These are phyloP conservation scores for Tulasnella sp. DNA, from an alignment of 768 basidiomycete genomes.

Conservation along the genomic window DNA sequence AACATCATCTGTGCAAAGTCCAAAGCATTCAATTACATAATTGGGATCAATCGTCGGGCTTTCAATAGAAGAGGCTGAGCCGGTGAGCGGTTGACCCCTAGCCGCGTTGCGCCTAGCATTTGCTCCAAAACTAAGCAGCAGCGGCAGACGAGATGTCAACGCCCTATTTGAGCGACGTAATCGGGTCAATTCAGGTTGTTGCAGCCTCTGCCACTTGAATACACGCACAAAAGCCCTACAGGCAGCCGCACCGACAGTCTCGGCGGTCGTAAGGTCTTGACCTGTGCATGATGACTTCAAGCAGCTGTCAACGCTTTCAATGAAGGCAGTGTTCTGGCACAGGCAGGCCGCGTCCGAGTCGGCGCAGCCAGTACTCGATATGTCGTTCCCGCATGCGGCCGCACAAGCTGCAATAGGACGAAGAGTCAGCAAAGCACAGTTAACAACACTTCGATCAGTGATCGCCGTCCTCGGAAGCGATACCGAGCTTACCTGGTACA, in stretches of 20 bases:
- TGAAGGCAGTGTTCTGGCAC: background rate
- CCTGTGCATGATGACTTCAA: background rate
- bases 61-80: background rate
- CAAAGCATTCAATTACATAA: background rate
- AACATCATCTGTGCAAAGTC: background rate
- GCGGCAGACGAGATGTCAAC: background rate
- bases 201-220: background rate
- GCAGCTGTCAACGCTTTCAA: background rate
- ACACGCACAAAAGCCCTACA: background rate
- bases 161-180: background rate
- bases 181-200: background rate
- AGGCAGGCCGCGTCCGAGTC: constrained; percentile 32
- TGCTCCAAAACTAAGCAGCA: background rate
- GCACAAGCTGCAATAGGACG: constrained; percentile 7
- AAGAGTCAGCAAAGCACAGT: background rate
- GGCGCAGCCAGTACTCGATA: constrained; percentile 50
- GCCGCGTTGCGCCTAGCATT: background rate
- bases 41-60: background rate
- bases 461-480: background rate
- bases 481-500: background rate
- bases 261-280: background rate
- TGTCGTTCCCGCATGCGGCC: background rate
- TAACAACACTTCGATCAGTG: background rate
- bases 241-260: background rate
- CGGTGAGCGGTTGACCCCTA: background rate